Conservation (phyloP, 805 yeast species). For the Yamadazyma scolyti region DNA sequence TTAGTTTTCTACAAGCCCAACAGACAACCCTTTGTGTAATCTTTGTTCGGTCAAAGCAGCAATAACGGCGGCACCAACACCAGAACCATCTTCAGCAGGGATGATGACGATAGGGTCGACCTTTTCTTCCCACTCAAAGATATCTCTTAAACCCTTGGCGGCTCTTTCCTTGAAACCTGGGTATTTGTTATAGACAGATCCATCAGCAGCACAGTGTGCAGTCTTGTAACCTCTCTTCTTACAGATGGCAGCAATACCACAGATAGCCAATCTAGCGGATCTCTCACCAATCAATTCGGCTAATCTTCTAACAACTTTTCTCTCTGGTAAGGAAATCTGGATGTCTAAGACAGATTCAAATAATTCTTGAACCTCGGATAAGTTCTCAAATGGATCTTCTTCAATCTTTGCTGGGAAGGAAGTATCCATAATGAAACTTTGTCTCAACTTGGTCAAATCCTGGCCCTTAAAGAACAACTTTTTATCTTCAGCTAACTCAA, state of each 20-base stretch:
- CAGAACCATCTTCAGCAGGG: conserved; percentile 97
- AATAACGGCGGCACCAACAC: conserved; percentile 97
- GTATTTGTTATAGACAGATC: conserved; percentile 91
- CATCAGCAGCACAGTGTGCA: conserved; percentile 94
- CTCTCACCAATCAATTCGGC: conserved; percentile 89
- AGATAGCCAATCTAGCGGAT: conserved; percentile 86
- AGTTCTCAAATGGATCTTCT: conserved; percentile 82
- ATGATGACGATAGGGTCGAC: conserved; percentile 81
- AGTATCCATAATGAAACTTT: conserved; percentile 78
- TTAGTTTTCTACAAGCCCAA: conserved; percentile 38
- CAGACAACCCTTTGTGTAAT: conserved; percentile 63
- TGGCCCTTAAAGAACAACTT: conserved; percentile 69
- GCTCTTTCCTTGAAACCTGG: conserved; percentile 91
- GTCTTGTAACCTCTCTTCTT: conserved; percentile 74
- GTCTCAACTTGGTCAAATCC: conserved; percentile 58
- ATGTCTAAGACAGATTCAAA: conserved; percentile 59
- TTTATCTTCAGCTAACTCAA: conserved; percentile 61
- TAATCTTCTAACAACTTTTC: conserved; percentile 74
- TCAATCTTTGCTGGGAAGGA: conserved; percentile 85
- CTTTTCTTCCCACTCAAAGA: conserved; percentile 69
- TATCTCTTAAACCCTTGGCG: conserved; percentile 81
- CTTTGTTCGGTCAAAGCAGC: conserved; percentile 91
- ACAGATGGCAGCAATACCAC: conserved; percentile 94
- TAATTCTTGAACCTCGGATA: conserved; percentile 67
- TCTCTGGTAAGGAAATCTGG: conserved; percentile 69